These are phyloP conservation scores for Penicillium daleae DNA, from an alignment of 495 filamentous ascomycete genomes.

Conservation along the genomic window DNA sequence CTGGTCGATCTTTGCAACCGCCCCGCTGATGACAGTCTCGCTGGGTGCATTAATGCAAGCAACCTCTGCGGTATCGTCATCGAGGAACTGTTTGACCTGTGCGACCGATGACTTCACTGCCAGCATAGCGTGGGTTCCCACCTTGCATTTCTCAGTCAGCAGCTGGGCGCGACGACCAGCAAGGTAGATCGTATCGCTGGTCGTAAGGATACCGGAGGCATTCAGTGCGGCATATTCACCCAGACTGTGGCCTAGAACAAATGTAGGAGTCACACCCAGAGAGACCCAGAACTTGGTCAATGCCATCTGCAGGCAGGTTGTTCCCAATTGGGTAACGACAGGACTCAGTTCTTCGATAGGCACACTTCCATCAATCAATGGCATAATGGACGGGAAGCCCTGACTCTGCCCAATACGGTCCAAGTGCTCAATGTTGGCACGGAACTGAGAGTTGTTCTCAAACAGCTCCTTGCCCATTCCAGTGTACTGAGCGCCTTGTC, in stretches of 20 bases:
- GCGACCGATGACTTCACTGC: slow-evolving; percentile 47
- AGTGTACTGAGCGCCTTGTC: slow-evolving; percentile 62
- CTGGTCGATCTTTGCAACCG: slow-evolving; percentile 50
- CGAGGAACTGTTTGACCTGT: slow-evolving; percentile 37
- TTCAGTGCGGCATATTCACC: slow-evolving; percentile 90
- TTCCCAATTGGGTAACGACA: slow-evolving; percentile 75
- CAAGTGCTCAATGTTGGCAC: slow-evolving; percentile 68
- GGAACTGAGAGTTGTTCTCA: slow-evolving; percentile 67
- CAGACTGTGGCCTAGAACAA: slow-evolving; percentile 82
- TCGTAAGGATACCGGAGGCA: slow-evolving; percentile 77
- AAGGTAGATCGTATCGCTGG: slow-evolving; percentile 78
- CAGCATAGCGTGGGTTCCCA: slow-evolving; percentile 68
- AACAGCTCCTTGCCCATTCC: slow-evolving; percentile 77
- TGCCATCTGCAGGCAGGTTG: slow-evolving; percentile 83
- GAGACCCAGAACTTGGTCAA: slow-evolving; percentile 78
- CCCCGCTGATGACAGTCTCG: slow-evolving; percentile 56
- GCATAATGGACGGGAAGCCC: slow-evolving; percentile 67
- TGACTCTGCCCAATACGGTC: slow-evolving; percentile 69
- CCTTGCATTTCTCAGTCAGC: slow-evolving; percentile 70
- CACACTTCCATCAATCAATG: slow-evolving; percentile 59
- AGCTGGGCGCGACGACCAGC: slow-evolving; percentile 78
- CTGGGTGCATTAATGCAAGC: slow-evolving; percentile 57
- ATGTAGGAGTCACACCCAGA: slow-evolving; percentile 74
- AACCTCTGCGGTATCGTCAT: slow-evolving; percentile 41
- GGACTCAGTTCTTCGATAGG: slow-evolving; percentile 64